phyloP scores from a whole-genome alignment of 2,329 filamentous ascomycete genomes.

The Pezicula radicicola region DNA sequence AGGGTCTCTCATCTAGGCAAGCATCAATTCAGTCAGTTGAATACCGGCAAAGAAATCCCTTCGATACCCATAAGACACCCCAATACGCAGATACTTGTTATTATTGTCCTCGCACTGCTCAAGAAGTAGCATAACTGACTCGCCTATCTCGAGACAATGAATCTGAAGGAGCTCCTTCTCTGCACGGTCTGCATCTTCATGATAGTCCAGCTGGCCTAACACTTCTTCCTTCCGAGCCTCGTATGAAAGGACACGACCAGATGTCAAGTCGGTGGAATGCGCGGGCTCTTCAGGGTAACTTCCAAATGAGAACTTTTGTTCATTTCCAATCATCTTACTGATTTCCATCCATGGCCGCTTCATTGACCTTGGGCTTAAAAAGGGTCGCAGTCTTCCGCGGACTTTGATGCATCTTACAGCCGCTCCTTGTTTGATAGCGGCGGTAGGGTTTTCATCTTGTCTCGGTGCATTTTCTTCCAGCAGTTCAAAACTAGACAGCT shows the following conservation, averaged over 20 bases:
- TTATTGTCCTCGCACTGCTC: not conserved
- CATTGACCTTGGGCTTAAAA: not conserved
- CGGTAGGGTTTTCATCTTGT: not conserved
- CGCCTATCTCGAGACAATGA: not conserved
- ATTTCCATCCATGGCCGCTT: not conserved
- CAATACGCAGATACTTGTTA: not conserved
- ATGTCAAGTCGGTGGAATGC: not conserved
- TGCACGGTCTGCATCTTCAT: not conserved
- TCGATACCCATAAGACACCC: not conserved
- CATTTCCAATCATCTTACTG: not conserved
- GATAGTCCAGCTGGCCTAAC: not conserved
- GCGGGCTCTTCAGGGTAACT: not conserved
- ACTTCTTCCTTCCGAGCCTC: not conserved
- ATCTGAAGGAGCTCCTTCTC: not conserved
- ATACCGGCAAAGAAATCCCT: not conserved
- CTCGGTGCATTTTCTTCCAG: not conserved
- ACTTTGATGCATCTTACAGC: not conserved
- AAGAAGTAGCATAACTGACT: not conserved
- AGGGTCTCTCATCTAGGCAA: constrained; percentile 1
- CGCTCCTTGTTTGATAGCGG: not conserved
- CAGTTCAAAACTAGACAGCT: not conserved
- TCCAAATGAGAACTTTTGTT: not conserved
- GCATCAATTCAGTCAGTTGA: not conserved
- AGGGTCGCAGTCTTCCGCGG: not conserved
- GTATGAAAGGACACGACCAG: not conserved